Evolutionary conservation across 257 asterid species (phyloP), one percentile per base, ranked within the genome.

Genomic region (Verbascum thapsus): DNA sequence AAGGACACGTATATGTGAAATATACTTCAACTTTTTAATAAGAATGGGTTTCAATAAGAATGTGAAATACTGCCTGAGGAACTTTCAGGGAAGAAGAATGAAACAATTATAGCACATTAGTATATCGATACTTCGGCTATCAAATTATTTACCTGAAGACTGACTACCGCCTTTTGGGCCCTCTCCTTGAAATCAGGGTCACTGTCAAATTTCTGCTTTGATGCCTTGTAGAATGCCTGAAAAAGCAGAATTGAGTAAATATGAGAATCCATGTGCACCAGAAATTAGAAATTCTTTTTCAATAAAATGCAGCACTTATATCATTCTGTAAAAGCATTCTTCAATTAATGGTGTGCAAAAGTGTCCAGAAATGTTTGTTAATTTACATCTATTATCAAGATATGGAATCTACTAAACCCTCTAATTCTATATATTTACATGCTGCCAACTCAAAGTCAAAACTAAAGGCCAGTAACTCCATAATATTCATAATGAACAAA

Each of bases 81-180:
- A 39, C 19, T 53, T 32, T 64, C 52, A 40, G 58, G 48, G 53
- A 41, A 50, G 43, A 63, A 34, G 32, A 39, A 45, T 34, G 38
- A 54, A 58, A 49, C 10, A 53, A 22, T 6, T 19, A 44, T 11
- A 7, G 20, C 11, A 49, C 35, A 52, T 53, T 44, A 40, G 47
- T 23, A 53, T 23, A 40, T 6, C 13, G 45, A 41, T 64, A 52
- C 56, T 64, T 40, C 13, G 26, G 44, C 55, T 52, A 58, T 30
- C 39, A 30, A 40, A 20, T 61, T 20, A 68, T 70, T 56, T 74
- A 92, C 99, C 99, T 92, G 96, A 67, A 89, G 97, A 82, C 94
- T 81, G 72, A 92, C 97, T 5, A 92, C 99, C 3, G 99, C 99
- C 65, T 30, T 67, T 51, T 89, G 97, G 42, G 99, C 99, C 77